Evolutionary conservation across 306 rosid genomes (phyloP).

Genomic region (Sindora glabra): DNA sequence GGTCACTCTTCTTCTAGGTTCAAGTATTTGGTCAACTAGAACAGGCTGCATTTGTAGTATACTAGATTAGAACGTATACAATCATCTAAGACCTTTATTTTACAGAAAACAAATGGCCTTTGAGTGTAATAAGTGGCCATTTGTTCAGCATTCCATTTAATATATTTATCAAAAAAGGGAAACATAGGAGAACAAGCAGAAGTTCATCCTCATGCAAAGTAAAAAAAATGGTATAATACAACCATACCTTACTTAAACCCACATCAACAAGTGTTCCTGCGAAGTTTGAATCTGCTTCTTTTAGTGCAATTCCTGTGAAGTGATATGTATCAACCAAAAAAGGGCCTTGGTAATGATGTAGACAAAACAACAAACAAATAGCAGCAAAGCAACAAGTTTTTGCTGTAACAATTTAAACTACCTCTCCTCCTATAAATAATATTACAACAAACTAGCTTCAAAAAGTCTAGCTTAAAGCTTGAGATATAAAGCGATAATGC

Average conservation of each 20-base stretch:
- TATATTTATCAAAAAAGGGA: no score
- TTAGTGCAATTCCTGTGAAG: slow-evolving; percentile 60
- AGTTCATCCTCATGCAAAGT: neutral
- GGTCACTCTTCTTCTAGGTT: slow-evolving; percentile 79
- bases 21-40: slow-evolving; percentile 62
- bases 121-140: no score
- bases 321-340: slow-evolving; percentile 23
- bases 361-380: no score
- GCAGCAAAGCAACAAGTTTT: no score
- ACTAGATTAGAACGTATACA: slow-evolving; percentile 24
- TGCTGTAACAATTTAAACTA: no score
- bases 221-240: slow-evolving; percentile 7
- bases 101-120: no score
- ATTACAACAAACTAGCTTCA: no score
- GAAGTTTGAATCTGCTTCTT: slow-evolving; percentile 43
- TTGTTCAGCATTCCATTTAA: no score
- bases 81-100: neutral
- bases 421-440: no score
- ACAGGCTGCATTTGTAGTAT: slow-evolving; percentile 52
- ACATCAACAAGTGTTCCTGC: slow-evolving; percentile 69
- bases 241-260: slow-evolving; percentile 79
- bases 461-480: no score
- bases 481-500: no score
- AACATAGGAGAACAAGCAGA: neutral
- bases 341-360: neutral